phyloP scores from a whole-genome alignment of 2,329 filamentous ascomycete genomes.

The Fusarium succisae region DNA sequence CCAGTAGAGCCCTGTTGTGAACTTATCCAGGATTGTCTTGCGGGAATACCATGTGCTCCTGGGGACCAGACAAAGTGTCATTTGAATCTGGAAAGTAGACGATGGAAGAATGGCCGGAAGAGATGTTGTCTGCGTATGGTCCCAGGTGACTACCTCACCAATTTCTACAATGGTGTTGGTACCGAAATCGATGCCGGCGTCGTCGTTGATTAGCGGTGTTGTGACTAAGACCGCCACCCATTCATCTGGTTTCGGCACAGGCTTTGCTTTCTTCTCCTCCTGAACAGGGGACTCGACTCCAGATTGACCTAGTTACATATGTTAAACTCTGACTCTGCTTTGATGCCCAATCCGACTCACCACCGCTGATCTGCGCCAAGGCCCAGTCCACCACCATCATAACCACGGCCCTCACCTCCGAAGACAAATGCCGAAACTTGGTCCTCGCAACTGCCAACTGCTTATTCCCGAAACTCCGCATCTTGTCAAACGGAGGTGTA shows the following conservation, averaged over 20 bases:
- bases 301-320: background rate
- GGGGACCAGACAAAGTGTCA: slow-evolving; percentile 9
- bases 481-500: slow-evolving; percentile 10
- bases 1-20: slow-evolving; percentile 13
- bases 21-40: slow-evolving; percentile 6
- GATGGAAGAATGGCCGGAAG: background rate
- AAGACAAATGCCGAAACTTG: background rate
- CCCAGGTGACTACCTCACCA: background rate
- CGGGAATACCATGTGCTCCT: slow-evolving; percentile 3
- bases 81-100: background rate
- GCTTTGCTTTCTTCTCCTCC: background rate
- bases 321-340: fast-evolving
- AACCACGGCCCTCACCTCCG: background rate
- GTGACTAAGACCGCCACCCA: slow-evolving; percentile 11
- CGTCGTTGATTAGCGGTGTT: background rate
- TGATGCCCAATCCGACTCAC: background rate
- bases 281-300: background rate
- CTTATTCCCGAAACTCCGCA: background rate
- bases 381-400: background rate
- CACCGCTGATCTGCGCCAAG: background rate
- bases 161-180: background rate
- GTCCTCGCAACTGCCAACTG: background rate
- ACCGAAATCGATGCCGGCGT: background rate
- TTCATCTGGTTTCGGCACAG: background rate
- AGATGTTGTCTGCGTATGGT: background rate